phyloP scores from a whole-genome alignment of 495 filamentous ascomycete species.

The Penicillium goetzii region DNA sequence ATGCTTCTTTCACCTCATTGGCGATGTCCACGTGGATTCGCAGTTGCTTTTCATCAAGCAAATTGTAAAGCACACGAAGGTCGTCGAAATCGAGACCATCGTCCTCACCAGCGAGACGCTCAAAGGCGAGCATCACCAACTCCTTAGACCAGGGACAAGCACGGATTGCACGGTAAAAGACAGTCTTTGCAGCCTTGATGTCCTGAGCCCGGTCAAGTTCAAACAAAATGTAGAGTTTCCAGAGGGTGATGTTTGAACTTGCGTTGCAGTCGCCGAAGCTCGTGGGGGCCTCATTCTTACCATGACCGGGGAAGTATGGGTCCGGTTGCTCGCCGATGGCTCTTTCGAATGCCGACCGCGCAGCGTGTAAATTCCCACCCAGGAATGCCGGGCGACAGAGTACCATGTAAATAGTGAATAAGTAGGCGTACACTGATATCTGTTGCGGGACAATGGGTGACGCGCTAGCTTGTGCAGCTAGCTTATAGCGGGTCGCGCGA shows the following conservation, averaged over 20 bases:
- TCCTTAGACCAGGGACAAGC: conserved; percentile 80
- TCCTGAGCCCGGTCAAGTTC: conserved; percentile 42
- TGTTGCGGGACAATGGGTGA: conserved; percentile 2
- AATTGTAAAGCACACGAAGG: conserved; percentile 14
- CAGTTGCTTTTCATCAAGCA: conserved; percentile 16
- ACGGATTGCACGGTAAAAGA: conserved; percentile 53
- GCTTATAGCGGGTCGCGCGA: conserved; percentile 4
- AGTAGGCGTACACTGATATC: conserved; percentile 53
- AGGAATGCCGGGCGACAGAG: conserved; percentile 44
- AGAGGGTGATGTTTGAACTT: conserved; percentile 55
- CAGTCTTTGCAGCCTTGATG: conserved; percentile 46
- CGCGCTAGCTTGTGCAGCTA: not conserved
- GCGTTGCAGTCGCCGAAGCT: conserved; percentile 40
- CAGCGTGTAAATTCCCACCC: conserved; percentile 62
- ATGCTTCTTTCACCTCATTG: not conserved
- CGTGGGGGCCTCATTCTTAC: conserved; percentile 32
- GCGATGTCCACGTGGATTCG: conserved; percentile 19
- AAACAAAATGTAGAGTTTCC: conserved; percentile 70
- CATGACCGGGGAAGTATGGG: conserved; percentile 13
- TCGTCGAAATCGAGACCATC: conserved; percentile 17
- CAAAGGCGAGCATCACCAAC: conserved; percentile 65
- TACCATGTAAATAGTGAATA: conserved; percentile 72
- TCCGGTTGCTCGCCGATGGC: conserved; percentile 51
- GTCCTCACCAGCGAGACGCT: conserved; percentile 40
- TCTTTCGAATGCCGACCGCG: conserved; percentile 70